Conservation (phyloP, 805 yeast species). For the Kluyveromyces dobzhanskii region DNA sequence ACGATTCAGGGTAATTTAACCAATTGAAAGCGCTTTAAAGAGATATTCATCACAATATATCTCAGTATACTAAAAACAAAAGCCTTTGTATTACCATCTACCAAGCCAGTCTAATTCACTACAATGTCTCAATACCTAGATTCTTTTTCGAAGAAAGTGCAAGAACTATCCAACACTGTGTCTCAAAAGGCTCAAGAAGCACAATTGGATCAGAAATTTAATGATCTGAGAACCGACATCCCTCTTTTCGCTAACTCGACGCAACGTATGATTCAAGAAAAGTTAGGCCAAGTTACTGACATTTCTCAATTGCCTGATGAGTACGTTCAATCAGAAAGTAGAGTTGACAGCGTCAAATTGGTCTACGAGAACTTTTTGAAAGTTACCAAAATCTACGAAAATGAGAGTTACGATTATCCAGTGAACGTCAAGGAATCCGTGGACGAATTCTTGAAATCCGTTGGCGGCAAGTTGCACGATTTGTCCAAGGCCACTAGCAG, state of each 20-base stretch:
- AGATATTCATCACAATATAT: too few relatives aligned
- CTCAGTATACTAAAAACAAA: too few relatives aligned
- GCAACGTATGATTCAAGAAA: constrained; percentile 69
- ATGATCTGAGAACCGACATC: constrained; percentile 34
- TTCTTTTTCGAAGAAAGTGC: constrained; percentile 23
- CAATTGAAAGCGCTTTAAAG: too few relatives aligned
- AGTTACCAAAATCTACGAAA: constrained; percentile 52
- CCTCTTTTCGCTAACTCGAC: constrained; percentile 79
- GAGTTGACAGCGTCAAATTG: constrained; percentile 62
- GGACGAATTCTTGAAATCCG: constrained; percentile 57
- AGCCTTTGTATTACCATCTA: too few relatives aligned
- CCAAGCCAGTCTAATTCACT: too few relatives aligned
- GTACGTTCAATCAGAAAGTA: constrained; percentile 63
- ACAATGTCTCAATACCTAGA: constrained; percentile 5
- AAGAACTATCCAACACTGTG: constrained; percentile 25
- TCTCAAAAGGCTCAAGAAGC: constrained; percentile 17
- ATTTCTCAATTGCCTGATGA: constrained; percentile 80
- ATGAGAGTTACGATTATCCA: constrained; percentile 80
- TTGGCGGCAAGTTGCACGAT: constrained; percentile 55
- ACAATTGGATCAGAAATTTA: constrained; percentile 12
- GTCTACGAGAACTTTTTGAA: constrained; percentile 52
- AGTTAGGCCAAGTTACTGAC: constrained; percentile 71
- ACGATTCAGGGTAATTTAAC: too few relatives aligned
- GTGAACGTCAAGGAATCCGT: constrained; percentile 66
- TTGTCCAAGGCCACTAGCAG: constrained; percentile 67